Evolutionary conservation across 2,329 filamentous ascomycete species (phyloP).

Genomic region (Colletotrichum zoysiae): DNA sequence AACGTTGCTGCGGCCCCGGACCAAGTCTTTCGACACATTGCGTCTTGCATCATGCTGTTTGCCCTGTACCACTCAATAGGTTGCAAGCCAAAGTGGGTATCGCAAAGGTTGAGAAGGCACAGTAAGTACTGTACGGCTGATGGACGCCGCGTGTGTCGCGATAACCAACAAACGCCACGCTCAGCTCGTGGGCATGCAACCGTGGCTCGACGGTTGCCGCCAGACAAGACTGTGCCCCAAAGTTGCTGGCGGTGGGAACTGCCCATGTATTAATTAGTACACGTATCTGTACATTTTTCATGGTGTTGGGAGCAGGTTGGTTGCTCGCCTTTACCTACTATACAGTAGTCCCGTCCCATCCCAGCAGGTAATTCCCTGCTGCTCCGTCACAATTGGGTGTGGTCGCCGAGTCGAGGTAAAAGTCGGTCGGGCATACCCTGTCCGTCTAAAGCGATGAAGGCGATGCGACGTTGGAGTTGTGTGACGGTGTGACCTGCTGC

Average conservation of each 20-base stretch:
- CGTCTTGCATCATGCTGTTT: neutral
- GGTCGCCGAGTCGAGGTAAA: neutral
- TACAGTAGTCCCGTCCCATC: neutral
- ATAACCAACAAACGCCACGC: neutral
- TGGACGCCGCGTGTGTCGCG: neutral
- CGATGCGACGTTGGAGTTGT: constrained; percentile 35
- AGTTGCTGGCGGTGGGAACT: neutral
- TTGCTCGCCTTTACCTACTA: neutral
- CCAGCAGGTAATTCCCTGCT: constrained; percentile 7
- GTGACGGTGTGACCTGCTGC: constrained; percentile 31
- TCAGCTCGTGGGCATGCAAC: constrained; percentile 1
- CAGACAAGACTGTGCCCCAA: neutral
- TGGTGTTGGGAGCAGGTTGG: neutral
- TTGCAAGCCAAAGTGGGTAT: neutral
- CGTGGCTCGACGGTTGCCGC: constrained; percentile 22
- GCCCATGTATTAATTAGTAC: too few species aligned
- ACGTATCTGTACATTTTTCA: too few species aligned
- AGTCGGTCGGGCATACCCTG: constrained; percentile 22
- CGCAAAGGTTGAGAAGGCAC: constrained; percentile 2
- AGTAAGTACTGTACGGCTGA: neutral
- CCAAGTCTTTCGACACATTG: neutral
- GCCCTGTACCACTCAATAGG: neutral
- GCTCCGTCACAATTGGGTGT: constrained; percentile 21
- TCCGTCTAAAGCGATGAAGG: constrained; percentile 26
- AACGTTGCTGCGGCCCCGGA: constrained; percentile 17